A percentile compares a stretch with the other conserved stretches of the same genome.
Evolutionary conservation across 2,329 filamentous ascomycete species (phyloP).

Genomic region (Aspergillus viridinutans): DNA sequence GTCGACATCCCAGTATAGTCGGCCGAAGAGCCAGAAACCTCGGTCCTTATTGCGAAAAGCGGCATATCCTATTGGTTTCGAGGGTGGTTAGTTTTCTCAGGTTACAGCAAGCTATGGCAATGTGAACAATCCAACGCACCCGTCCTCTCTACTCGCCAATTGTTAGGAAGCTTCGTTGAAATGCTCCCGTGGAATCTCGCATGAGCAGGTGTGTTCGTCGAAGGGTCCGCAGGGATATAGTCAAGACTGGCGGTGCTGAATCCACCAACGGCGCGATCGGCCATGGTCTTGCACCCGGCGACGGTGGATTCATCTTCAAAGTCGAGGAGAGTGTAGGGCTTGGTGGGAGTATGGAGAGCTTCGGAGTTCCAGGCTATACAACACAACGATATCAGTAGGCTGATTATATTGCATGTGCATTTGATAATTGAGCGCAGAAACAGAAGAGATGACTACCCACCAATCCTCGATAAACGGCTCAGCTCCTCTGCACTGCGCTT

Average conservation of each 20-base stretch:
- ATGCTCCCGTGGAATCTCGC: conserved; percentile 83
- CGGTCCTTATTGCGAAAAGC: conserved; percentile 82
- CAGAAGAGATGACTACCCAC: conserved; percentile 33
- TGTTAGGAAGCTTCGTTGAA: conserved; percentile 73
- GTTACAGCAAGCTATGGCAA: background rate
- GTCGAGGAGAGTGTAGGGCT: conserved; percentile 38
- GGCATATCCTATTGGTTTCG: conserved; percentile 66
- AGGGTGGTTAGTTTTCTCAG: conserved; percentile 1
- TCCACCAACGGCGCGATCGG: conserved; percentile 80
- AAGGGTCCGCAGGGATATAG: conserved; percentile 50
- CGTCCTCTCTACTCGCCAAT: conserved; percentile 47
- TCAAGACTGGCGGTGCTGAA: conserved; percentile 73
- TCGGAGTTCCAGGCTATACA: conserved; percentile 41
- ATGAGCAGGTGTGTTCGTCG: conserved; percentile 53
- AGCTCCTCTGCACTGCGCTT: conserved; percentile 58
- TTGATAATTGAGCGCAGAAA: background rate
- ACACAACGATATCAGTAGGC: background rate
- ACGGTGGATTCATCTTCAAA: conserved; percentile 37
- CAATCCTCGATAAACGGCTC: conserved; percentile 52
- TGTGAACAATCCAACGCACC: conserved; percentile 20
- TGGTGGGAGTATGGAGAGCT: conserved; percentile 32
- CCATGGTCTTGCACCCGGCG: conserved; percentile 65
- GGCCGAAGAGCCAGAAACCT: conserved; percentile 76
- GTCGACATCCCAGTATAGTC: conserved; percentile 82
- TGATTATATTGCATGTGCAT: background rate